Conservation (phyloP, 129 eudicot genomes). For the Daucus carota region DH1_v3.0 NC_030383.2:54970501-54971000, state of each 20-base stretch:
- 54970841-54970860: too few relatives aligned
- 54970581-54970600: not conserved
- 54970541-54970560: too few relatives aligned
- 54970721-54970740: not conserved
- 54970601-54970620: not conserved
- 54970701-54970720: not conserved
- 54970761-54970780: not conserved
- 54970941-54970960: too few relatives aligned
- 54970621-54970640: not conserved
- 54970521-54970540: too few relatives aligned
- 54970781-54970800: not conserved
- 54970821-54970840: not conserved
- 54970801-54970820: not conserved
- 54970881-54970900: too few relatives aligned
- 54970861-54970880: too few relatives aligned
- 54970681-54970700: not conserved
- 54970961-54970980: too few relatives aligned
- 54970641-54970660: not conserved
- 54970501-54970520: too few relatives aligned
- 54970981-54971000: too few relatives aligned
- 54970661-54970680: conserved; percentile 1
- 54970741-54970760: not conserved
- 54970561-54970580: too few relatives aligned
- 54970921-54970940: too few relatives aligned
- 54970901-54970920: too few relatives aligned